Evolutionary conservation across 208 protist genomes (phyloP), one percentile per base, ranked within the genome.

Genomic region (Leishmania aethiopica): DNA sequence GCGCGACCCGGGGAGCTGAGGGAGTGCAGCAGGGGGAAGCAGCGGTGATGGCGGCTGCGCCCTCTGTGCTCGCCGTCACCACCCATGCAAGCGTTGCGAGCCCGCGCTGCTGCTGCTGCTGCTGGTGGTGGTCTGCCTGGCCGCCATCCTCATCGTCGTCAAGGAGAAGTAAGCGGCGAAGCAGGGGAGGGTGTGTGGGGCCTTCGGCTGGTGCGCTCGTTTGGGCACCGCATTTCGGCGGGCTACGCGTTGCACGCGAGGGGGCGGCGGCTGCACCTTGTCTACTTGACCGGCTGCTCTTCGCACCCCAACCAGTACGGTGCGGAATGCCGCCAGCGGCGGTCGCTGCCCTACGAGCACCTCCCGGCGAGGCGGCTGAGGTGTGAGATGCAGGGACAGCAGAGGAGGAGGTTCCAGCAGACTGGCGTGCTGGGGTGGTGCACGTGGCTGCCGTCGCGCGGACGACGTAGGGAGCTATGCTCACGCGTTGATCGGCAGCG

Each of bases 381-480:
- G 62, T 40, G 13, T 69, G 45, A 28, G 45, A 51, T 74, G 28
- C 32, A 6, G 19, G 42, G 40, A 37, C n/a, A 74, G 70, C 70
- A 49, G 66, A 47, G 70, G 70, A 35, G 70, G 45, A 22, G 45
- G 28, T 13, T 17, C n/a, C 47, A 17, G 47, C 8, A 74, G 70
- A 37, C 70, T 17, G 13, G 70, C 4, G 70, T 11, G 40, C 25
- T 37, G 45, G 28, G 47, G 70, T 35, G 22, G 22, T 51, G 70
- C 37, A 53, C 28, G 25, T 51, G 47, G 37, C n/a, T 59, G 40
- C 51, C 59, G 47, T 32, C 32, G 32, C 10, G 17, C 13, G 67
- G n/a, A 86, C 57, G 28, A 79, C 15, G 47, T 87, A 91, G 15
- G 73, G 67, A 17, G 83, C 76, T 5, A 86, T 76, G 59, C 64